Evolutionary conservation across 2,329 filamentous ascomycete species (phyloP).

Genomic region (Pestalotiopsis sp.): DNA sequence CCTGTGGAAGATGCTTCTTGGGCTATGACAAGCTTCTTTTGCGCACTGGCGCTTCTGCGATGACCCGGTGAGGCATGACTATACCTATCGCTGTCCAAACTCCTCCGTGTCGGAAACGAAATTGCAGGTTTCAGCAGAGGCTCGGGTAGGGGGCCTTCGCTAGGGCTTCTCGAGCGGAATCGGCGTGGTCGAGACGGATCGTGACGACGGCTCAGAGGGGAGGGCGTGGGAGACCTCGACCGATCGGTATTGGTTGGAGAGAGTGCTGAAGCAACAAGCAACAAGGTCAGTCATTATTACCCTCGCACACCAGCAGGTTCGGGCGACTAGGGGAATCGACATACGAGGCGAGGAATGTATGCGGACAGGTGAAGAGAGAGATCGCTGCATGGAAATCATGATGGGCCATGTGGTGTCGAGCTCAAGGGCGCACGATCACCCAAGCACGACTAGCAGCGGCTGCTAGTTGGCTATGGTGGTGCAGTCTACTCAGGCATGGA

Average conservation of each 20-base stretch:
- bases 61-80: slow-evolving; percentile 31
- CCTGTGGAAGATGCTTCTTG: slow-evolving; percentile 33
- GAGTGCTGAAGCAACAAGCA: slow-evolving; percentile 52
- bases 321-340: slow-evolving; percentile 36
- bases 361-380: slow-evolving; percentile 64
- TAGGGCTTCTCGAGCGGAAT: slow-evolving; percentile 57
- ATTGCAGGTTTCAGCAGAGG: slow-evolving; percentile 45
- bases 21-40: slow-evolving; percentile 53
- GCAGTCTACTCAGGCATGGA: neutral
- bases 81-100: slow-evolving; percentile 42
- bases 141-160: slow-evolving; percentile 42
- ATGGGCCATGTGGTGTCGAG: slow-evolving; percentile 47
- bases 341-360: slow-evolving; percentile 61
- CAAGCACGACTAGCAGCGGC: slow-evolving; percentile 37
- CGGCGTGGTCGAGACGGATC: slow-evolving; percentile 52
- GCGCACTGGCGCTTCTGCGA: slow-evolving; percentile 40
- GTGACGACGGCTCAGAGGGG: slow-evolving; percentile 54
- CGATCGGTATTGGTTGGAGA: slow-evolving; percentile 54
- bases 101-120: slow-evolving; percentile 44
- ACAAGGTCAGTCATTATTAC: neutral
- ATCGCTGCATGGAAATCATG: slow-evolving; percentile 66
- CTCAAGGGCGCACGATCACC: slow-evolving; percentile 30
- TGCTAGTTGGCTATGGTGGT: slow-evolving; percentile 28
- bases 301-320: neutral
- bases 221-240: slow-evolving; percentile 59